Percentiles rank a stretch among this genome's conserved stretches.
Evolutionary conservation across 169 alveolate species (phyloP).

Genomic region (Plasmodium coatneyi): DNA sequence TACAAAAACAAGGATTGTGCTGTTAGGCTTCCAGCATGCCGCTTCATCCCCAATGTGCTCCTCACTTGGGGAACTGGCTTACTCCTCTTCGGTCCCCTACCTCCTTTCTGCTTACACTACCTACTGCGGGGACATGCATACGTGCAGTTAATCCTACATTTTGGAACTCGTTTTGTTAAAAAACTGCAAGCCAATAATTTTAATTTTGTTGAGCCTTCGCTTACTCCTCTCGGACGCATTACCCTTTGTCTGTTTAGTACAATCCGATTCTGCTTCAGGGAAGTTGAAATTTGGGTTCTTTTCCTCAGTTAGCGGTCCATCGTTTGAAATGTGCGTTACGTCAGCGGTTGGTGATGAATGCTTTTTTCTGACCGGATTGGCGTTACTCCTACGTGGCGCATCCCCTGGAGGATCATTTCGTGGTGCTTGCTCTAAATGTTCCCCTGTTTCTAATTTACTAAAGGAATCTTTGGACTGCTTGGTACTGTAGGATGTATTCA

Average conservation of each 20-base stretch:
- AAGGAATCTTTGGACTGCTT: slow-evolving; percentile 6
- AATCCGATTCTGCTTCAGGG: neutral
- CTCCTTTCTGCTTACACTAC: neutral
- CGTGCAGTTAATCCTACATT: neutral
- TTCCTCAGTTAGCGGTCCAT: neutral
- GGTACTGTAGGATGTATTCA: slow-evolving; percentile 3
- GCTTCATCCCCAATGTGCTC: neutral
- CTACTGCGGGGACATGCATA: neutral
- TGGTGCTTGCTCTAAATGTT: neutral
- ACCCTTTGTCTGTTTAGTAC: neutral
- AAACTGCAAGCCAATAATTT: slow-evolving; percentile 40
- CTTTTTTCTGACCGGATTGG: neutral
- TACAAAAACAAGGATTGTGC: neutral
- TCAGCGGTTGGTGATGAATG: neutral
- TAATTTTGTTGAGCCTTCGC: slow-evolving; percentile 29
- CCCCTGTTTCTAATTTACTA: neutral
- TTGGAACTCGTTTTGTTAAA: slow-evolving; percentile 10
- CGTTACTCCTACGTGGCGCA: neutral
- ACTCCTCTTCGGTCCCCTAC: neutral
- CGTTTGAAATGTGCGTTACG: neutral
- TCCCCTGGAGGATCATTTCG: neutral
- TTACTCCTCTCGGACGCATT: slow-evolving; percentile 12
- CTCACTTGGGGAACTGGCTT: neutral
- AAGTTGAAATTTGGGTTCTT: neutral
- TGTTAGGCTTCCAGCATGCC: neutral